Conservation (phyloP, 2,329 filamentous ascomycete genomes). For the Trichoderma pleuroti region DNA sequence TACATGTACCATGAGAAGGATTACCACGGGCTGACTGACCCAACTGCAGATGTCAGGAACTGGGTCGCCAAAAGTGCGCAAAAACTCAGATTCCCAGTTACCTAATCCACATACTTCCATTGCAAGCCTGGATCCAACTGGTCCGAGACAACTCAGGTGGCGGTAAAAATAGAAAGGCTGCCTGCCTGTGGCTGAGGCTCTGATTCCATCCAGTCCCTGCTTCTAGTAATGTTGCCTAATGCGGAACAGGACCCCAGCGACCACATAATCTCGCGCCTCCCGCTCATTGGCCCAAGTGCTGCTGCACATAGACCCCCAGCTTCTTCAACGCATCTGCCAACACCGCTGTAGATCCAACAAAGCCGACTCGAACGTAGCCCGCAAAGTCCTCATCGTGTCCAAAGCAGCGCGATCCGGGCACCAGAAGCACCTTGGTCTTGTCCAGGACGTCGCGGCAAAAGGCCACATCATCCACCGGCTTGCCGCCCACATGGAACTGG, state of each 20-base stretch:
- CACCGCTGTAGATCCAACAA: slow-evolving; percentile 67
- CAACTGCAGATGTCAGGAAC: not conserved
- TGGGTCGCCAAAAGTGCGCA: not conserved
- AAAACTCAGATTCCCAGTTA: not conserved
- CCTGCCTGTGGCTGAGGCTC: not conserved
- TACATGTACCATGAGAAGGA: no score
- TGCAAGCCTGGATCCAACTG: not conserved
- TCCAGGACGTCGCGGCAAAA: slow-evolving; percentile 68
- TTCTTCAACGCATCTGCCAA: slow-evolving; percentile 60
- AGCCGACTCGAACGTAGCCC: slow-evolving; percentile 76
- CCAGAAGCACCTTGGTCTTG: slow-evolving; percentile 67
- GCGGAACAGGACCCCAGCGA: not conserved
- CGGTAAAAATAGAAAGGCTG: not conserved
- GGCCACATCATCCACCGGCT: slow-evolving; percentile 65
- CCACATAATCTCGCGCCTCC: not conserved
- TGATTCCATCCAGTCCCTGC: not conserved
- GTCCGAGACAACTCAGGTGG: not conserved
- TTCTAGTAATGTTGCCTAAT: not conserved
- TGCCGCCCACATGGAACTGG: slow-evolving; percentile 58
- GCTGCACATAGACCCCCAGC: slow-evolving; percentile 39
- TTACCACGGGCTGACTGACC: not conserved
- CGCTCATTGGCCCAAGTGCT: not conserved
- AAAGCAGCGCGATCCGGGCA: slow-evolving; percentile 72
- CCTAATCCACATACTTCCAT: not conserved
- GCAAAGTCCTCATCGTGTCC: slow-evolving; percentile 62